Evolutionary conservation across 352 stramenopile species (phyloP).

Genomic region (Pythium coloratum): DNA sequence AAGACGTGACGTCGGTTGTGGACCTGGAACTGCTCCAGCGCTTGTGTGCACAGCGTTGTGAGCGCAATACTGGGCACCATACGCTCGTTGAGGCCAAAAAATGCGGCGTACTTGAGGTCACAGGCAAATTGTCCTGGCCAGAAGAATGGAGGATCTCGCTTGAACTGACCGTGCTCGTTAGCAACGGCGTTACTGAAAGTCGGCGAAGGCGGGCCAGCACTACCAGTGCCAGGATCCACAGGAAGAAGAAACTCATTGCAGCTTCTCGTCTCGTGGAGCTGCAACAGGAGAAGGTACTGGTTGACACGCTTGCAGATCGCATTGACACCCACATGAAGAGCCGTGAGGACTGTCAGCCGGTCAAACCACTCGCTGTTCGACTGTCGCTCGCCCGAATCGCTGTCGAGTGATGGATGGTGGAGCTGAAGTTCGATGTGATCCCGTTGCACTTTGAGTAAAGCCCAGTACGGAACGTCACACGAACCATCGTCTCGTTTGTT

Average conservation of each 20-base stretch:
- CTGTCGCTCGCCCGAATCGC: neutral
- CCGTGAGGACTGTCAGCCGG: conserved; percentile 63
- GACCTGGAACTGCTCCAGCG: conserved; percentile 88
- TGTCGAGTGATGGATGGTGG: conserved; percentile 41
- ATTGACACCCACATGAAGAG: conserved; percentile 70
- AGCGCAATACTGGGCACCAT: conserved; percentile 77
- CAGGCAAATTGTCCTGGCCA: conserved; percentile 89
- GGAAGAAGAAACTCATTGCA: conserved; percentile 71
- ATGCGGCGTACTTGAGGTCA: conserved; percentile 70
- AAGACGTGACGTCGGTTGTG: conserved; percentile 88
- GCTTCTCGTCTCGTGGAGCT: conserved; percentile 81
- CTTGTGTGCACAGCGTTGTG: conserved; percentile 81
- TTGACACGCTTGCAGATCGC: conserved; percentile 79
- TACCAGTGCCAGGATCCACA: conserved; percentile 30
- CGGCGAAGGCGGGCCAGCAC: conserved; percentile 21
- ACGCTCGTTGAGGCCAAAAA: conserved; percentile 82
- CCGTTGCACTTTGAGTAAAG: conserved; percentile 64
- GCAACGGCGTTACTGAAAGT: conserved; percentile 11
- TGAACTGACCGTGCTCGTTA: neutral
- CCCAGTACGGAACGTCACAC: conserved; percentile 78
- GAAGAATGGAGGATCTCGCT: conserved; percentile 52
- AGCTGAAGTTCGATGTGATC: conserved; percentile 56
- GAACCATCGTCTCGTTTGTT: neutral
- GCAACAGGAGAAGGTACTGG: conserved; percentile 78
- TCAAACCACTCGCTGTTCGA: conserved; percentile 33